A percentile compares a stretch with the other conserved stretches of the same genome.
Conservation (phyloP, 768 basidiomycete species). For the Mycena polygramma region DNA sequence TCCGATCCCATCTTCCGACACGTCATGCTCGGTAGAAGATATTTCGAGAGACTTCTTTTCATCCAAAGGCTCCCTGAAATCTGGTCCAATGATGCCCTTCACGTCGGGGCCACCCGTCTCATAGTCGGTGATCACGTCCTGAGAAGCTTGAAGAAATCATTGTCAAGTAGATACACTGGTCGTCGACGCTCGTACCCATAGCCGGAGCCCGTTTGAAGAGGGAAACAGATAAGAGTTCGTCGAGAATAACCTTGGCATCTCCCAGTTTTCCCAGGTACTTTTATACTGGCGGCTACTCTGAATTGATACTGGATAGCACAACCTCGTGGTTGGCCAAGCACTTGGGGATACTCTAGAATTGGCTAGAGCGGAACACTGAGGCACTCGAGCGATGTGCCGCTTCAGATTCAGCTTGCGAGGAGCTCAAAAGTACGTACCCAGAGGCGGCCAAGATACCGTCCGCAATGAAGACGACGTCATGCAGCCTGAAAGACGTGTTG, state of each 20-base stretch:
- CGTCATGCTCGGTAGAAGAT: neutral
- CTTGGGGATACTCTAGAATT: neutral
- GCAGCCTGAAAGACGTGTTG: neutral
- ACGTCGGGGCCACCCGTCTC: slow-evolving; percentile 35
- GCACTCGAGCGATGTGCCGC: too few species aligned
- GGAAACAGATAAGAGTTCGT: neutral
- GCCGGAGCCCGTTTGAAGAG: neutral
- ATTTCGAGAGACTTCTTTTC: slow-evolving; percentile 18
- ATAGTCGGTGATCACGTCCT: slow-evolving; percentile 23
- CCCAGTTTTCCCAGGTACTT: neutral
- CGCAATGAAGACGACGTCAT: neutral
- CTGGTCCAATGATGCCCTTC: slow-evolving; percentile 27
- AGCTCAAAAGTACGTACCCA: neutral
- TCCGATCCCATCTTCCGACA: slow-evolving; percentile 13
- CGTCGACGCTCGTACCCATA: slow-evolving; percentile 25
- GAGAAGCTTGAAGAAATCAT: slow-evolving; percentile 17
- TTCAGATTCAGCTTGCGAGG: too few species aligned
- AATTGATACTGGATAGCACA: neutral
- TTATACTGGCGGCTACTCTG: neutral
- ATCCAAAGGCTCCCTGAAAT: slow-evolving; percentile 7
- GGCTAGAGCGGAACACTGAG: too few species aligned
- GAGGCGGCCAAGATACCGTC: neutral
- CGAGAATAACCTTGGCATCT: slow-evolving; percentile 16
- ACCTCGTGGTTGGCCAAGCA: neutral
- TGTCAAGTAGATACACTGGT: neutral